phyloP scores from a whole-genome alignment of 345 rosid species.

The Ailanthus altissimus region DNA sequence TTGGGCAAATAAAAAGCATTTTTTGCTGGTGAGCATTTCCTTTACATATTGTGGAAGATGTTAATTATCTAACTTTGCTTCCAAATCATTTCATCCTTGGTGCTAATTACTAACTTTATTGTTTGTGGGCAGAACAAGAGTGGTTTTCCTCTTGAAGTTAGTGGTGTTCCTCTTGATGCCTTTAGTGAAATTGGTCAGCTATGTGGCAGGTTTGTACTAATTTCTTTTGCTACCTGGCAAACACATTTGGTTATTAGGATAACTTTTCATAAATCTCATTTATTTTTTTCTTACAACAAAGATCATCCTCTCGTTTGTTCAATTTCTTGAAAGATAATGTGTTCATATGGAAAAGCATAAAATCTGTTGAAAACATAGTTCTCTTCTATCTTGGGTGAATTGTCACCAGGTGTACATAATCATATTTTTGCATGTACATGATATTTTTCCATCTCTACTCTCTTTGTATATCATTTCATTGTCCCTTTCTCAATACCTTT shows the following conservation, averaged over 20 bases:
- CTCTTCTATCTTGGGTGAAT: neutral
- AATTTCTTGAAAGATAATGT: neutral
- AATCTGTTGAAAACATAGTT: neutral
- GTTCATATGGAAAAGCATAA: neutral
- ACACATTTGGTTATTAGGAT: constrained; percentile 8
- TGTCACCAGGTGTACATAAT: neutral
- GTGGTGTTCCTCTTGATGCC: constrained; percentile 97
- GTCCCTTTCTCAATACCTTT: neutral
- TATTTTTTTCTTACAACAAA: neutral
- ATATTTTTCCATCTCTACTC: neutral
- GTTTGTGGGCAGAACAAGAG: constrained; percentile 61
- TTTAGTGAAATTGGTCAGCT: constrained; percentile 96
- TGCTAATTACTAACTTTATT: constrained; percentile 13
- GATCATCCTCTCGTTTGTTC: neutral
- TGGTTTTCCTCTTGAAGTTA: constrained; percentile 78
- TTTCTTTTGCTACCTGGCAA: neutral
- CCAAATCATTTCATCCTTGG: constrained; percentile 16
- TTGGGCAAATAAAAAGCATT: constrained; percentile 93
- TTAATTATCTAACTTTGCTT: constrained; percentile 10
- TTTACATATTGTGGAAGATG: constrained; percentile 10
- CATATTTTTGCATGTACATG: neutral
- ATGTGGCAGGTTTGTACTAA: constrained; percentile 74
- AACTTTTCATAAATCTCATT: constrained; percentile 10
- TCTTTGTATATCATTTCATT: neutral
- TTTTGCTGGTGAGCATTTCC: constrained; percentile 66